These are phyloP conservation scores for Ottelia alismoides DNA, from an alignment of 106 monocot genomes.

Conservation along the genomic window DNA sequence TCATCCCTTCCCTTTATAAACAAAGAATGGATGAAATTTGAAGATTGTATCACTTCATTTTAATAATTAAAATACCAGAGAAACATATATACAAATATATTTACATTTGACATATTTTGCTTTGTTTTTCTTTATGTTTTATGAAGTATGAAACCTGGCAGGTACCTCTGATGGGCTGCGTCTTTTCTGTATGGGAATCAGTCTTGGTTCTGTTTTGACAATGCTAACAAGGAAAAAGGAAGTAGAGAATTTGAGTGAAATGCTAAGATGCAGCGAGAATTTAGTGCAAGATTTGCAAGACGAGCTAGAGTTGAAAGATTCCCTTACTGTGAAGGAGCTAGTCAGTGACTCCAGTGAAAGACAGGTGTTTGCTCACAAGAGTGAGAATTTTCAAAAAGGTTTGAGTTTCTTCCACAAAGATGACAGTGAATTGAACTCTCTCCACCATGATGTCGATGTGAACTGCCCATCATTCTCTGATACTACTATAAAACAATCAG, in stretches of 20 bases:
- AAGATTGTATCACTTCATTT: no score
- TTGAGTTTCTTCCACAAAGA: background rate
- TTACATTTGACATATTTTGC: no score
- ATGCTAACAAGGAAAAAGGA: conserved; percentile 35
- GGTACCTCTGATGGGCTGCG: conserved; percentile 1
- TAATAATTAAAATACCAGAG: no score
- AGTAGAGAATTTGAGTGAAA: conserved; percentile 47
- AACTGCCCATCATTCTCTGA: background rate
- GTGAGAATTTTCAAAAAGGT: background rate
- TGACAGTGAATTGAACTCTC: background rate
- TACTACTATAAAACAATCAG: background rate
- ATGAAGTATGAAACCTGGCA: background rate
- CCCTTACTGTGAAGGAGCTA: conserved; percentile 46
- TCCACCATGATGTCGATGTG: background rate
- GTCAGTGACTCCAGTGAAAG: conserved; percentile 21
- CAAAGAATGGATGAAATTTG: no score
- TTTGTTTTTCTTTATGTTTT: background rate
- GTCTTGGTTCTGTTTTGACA: conserved; percentile 39
- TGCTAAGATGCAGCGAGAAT: conserved; percentile 40
- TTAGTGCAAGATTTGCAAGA: conserved; percentile 83
- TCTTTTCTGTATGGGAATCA: conserved; percentile 51
- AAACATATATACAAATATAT: no score
- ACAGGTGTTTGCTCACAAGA: background rate
- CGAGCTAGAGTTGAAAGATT: conserved; percentile 79
- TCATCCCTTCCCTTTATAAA: no score